These are phyloP conservation scores for Saccharomyces hybrid DNA, from an alignment of 1,139 yeast genomes.

Conservation along the genomic window DNA sequence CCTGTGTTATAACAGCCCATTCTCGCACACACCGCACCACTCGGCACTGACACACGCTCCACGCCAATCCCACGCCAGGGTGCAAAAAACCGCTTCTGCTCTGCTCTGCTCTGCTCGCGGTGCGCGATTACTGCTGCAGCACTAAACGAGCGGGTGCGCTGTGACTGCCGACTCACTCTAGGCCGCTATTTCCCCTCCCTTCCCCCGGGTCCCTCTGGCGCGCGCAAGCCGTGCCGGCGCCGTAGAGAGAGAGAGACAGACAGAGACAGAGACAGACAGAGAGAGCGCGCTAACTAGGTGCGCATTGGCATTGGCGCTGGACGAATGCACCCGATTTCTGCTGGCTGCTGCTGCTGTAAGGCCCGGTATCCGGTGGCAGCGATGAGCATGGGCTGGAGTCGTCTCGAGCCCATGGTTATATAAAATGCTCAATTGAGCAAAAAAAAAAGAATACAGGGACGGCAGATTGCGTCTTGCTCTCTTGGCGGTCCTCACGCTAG, in stretches of 20 bases:
- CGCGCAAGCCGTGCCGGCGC: neutral
- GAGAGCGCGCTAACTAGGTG: neutral
- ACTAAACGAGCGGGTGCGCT: neutral
- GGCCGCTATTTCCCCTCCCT: neutral
- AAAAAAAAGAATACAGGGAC: neutral
- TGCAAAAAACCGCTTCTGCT: neutral
- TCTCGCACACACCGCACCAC: neutral
- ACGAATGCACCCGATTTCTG: neutral
- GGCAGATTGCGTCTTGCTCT: neutral
- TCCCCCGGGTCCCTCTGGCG: too few species aligned
- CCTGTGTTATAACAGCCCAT: neutral
- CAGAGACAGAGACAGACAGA: too few species aligned
- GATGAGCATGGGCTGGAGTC: neutral
- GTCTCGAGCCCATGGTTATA: neutral
- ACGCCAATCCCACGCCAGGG: neutral
- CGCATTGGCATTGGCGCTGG: neutral
- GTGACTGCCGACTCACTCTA: neutral
- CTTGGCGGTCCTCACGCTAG: neutral
- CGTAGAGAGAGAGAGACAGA: neutral
- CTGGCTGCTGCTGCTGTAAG: neutral
- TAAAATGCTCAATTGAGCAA: neutral
- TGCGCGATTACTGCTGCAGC: neutral
- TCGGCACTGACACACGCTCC: neutral
- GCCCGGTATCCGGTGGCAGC: neutral
- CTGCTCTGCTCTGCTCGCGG: neutral